These are phyloP conservation scores for Fragaria vesca DNA, from an alignment of 306 rosid species.

Conservation along the genomic window DNA sequence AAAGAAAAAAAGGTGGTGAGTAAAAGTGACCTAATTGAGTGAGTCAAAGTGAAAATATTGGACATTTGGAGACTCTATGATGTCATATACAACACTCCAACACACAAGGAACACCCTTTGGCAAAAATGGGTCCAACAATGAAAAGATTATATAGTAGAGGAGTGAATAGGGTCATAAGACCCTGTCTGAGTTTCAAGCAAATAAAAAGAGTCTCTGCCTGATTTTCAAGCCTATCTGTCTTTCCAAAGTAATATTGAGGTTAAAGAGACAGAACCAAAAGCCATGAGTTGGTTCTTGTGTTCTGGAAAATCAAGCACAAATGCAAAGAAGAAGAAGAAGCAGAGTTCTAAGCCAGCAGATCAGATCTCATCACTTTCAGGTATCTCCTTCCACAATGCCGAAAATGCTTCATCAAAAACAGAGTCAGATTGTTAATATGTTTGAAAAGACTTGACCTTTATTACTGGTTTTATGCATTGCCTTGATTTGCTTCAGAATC, in stretches of 20 bases:
- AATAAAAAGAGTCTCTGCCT: background rate
- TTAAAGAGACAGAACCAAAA: slow-evolving; percentile 15
- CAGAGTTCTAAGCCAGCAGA: slow-evolving; percentile 27
- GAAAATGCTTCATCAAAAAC: background rate
- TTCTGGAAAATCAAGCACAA: slow-evolving; percentile 37
- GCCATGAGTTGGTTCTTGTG: slow-evolving; percentile 54
- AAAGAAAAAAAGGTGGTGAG: background rate
- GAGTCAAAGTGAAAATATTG: background rate
- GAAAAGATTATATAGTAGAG: slow-evolving; percentile 5
- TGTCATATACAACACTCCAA: background rate
- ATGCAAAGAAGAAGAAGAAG: slow-evolving; percentile 38
- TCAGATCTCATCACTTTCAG: slow-evolving; percentile 53
- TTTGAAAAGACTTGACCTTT: slow-evolving; percentile 8
- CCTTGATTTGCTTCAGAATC: slow-evolving; percentile 5
- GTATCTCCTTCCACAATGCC: slow-evolving; percentile 27
- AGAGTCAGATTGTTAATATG: background rate
- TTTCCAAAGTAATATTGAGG: slow-evolving; percentile 17
- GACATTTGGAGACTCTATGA: background rate
- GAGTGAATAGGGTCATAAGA: background rate
- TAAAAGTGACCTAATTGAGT: slow-evolving; percentile 5
- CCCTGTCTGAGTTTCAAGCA: background rate
- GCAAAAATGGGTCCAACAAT: slow-evolving; percentile 22
- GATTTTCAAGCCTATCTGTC: slow-evolving; percentile 13
- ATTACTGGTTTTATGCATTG: background rate
- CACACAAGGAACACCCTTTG: slow-evolving; percentile 14